Conservation (phyloP, 306 rosid species). For the Cicer judaicum region DNA sequence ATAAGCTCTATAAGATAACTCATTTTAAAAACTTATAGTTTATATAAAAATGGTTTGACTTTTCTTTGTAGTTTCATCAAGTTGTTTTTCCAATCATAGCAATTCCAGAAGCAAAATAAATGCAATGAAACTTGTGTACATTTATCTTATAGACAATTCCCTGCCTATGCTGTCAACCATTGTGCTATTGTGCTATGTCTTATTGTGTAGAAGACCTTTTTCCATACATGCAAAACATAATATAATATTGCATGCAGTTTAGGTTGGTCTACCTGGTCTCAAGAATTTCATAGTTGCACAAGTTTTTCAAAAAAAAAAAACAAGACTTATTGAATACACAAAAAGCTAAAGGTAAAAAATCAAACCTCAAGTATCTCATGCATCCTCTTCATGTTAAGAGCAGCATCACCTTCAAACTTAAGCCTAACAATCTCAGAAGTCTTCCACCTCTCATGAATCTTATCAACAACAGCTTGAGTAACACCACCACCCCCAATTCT, state of each 20-base stretch:
- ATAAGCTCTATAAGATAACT: no score
- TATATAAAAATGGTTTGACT: no score
- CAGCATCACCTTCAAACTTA: slow-evolving; percentile 87
- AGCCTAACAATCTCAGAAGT: slow-evolving; percentile 82
- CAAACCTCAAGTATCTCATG: slow-evolving; percentile 96
- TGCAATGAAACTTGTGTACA: slow-evolving; percentile 11
- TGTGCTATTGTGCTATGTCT: not conserved
- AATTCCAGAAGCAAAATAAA: not conserved
- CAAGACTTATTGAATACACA: slow-evolving; percentile 17
- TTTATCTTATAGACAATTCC: not conserved
- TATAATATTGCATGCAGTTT: not conserved
- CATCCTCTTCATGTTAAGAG: slow-evolving; percentile 95
- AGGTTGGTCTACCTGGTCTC: slow-evolving; percentile 6
- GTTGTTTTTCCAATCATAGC: no score
- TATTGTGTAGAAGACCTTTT: not conserved
- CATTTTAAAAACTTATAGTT: no score
- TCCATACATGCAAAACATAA: slow-evolving; percentile 8
- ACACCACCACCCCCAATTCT: slow-evolving; percentile 86
- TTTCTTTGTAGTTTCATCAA: no score
- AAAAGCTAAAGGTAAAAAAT: slow-evolving; percentile 39
- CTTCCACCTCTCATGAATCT: slow-evolving; percentile 91
- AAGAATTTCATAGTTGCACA: slow-evolving; percentile 19
- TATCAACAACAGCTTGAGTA: slow-evolving; percentile 83
- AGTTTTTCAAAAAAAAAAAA: slow-evolving; percentile 4
- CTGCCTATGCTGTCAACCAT: slow-evolving; percentile 10